A percentile compares a stretch with the other conserved stretches of the same genome.
Conservation (phyloP, 768 basidiomycete species). For the Nidularia pulvinata region DNA sequence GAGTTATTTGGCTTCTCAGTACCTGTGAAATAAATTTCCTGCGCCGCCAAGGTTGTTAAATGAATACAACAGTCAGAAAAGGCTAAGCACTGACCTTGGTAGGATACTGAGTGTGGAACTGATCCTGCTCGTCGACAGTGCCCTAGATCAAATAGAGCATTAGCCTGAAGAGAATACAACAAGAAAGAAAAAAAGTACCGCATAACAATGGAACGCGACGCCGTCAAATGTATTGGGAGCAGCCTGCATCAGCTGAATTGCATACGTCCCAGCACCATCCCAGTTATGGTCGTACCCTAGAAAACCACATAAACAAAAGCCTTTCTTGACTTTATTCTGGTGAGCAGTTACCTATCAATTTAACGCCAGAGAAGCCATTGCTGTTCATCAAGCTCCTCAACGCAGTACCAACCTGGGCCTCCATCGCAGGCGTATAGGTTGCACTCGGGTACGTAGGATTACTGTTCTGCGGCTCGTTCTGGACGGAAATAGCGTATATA, state of each 20-base stretch:
- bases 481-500: slow-evolving; percentile 62
- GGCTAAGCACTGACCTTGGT: slow-evolving; percentile 35
- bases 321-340: neutral
- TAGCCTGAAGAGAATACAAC: neutral
- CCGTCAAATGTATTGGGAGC: slow-evolving; percentile 58
- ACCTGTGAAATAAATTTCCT: slow-evolving; percentile 50
- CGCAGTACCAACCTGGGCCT: slow-evolving; percentile 56
- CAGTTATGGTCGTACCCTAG: slow-evolving; percentile 67
- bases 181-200: slow-evolving; percentile 13
- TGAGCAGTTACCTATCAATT: slow-evolving; percentile 48
- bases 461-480: slow-evolving; percentile 59
- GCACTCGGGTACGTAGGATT: slow-evolving; percentile 73
- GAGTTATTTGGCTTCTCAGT: neutral
- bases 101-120: slow-evolving; percentile 56
- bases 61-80: neutral
- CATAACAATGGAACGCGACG: slow-evolving; percentile 75
- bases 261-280: slow-evolving; percentile 63
- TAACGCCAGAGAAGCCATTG: slow-evolving; percentile 57
- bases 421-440: slow-evolving; percentile 47
- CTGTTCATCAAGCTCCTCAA: slow-evolving; percentile 61
- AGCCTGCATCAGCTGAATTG: slow-evolving; percentile 61
- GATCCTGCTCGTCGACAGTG: slow-evolving; percentile 46
- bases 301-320: neutral
- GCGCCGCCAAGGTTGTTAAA: neutral
- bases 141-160: slow-evolving; percentile 25